These are phyloP conservation scores for Eimeria acervulina DNA, from an alignment of 169 alveolate genomes.

Conservation along the genomic window DNA sequence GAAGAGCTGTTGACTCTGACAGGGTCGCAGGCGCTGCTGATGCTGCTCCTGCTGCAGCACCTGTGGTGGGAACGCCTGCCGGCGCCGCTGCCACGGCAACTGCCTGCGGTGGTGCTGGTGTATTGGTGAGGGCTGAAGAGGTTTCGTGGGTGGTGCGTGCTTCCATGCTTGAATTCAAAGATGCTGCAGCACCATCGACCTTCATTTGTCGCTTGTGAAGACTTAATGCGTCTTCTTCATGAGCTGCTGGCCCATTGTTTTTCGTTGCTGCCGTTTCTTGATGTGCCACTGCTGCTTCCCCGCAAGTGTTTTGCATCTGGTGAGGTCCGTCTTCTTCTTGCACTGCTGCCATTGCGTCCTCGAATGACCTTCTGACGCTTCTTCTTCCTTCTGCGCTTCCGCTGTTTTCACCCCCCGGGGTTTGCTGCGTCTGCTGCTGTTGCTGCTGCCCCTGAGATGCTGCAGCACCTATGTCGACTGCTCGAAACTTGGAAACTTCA, in stretches of 20 bases:
- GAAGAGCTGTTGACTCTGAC: slow-evolving; percentile 11
- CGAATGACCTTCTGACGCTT: slow-evolving; percentile 18
- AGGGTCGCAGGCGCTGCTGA: background rate
- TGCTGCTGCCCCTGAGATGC: background rate
- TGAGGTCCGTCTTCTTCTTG: background rate
- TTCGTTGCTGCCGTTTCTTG: background rate
- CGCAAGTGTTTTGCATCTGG: background rate
- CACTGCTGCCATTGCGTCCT: slow-evolving; percentile 16
- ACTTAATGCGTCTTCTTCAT: background rate
- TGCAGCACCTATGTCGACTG: background rate
- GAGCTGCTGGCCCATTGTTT: background rate
- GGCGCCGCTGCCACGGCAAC: background rate
- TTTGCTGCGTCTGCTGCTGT: background rate
- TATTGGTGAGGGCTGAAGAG: background rate
- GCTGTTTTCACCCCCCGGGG: background rate
- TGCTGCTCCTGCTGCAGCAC: background rate
- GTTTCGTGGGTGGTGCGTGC: background rate
- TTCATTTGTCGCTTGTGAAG: background rate
- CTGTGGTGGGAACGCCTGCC: background rate
- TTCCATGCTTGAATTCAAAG: background rate
- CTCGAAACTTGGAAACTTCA: background rate
- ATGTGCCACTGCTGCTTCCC: background rate
- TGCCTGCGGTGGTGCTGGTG: background rate
- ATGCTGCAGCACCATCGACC: background rate
- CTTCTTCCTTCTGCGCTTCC: background rate